Base-by-base conservation (phyloP, 495 filamentous ascomycete species). In the Rhizodiscina lignyota region DNA sequence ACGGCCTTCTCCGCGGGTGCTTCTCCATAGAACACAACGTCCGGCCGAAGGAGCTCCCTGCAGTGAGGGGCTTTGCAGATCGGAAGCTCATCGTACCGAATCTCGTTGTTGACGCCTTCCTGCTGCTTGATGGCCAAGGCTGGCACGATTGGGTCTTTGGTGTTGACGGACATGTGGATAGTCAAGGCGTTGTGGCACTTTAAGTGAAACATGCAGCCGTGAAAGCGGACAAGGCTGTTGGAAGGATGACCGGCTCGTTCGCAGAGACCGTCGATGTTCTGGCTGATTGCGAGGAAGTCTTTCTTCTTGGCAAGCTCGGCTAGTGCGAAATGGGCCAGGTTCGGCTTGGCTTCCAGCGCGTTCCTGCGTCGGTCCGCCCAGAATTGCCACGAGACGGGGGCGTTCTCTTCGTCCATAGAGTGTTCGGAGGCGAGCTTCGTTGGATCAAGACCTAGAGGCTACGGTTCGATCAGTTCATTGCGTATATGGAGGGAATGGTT, bases 201-300 rank as follows among this genome's bases (percentile, higher is more conserved):
- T 2, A 48, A 21, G 4, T 34, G 23, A 29, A 41, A 44, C 1
- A 44, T 34, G 16, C 11, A 36, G 15, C 41, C 41, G 34, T 48
- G 41, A 18, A 41, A 22, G 20, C 31, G 21, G 5, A 21, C 21
- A 35, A 48, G 20, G 31, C 38, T 33, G 4, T 12, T 20, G 11
- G 16, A 15, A 5, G 41, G 30, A 34, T 44, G 41, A 5, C 20
- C 20, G 18, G 38, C 45, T 5, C 41, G 37, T 28, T 33, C 20
- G 24, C 28, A 33, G 30, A 44, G 18, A 32, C 40, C 40, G 36
- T 47, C 36, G 8, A 47, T 34, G 28, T 47, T 43, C 44, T 38
- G 35, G 26, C 23, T 40, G 4, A 47, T 34, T 8, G 44, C 30
- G 2, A 44, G 20, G 20, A 39, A 43, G 2, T 19, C 30, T 16